phyloP scores from a whole-genome alignment of 495 filamentous ascomycete genomes.

The Hypoxylon cercidicola region DNA sequence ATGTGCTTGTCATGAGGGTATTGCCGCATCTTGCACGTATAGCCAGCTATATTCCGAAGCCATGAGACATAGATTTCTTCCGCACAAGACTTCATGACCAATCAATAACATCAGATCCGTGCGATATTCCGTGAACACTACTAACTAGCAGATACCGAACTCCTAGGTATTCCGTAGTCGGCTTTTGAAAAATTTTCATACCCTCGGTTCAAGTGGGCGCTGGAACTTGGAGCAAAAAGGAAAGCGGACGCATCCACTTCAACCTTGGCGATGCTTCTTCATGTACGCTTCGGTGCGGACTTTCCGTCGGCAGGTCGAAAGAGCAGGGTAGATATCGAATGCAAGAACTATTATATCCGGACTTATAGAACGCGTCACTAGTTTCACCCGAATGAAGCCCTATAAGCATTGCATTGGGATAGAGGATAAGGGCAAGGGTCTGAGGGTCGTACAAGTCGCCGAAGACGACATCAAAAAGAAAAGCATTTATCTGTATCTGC shows the following conservation, averaged over 20 bases:
- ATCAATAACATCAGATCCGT: not conserved
- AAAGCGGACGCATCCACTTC: constrained; percentile 8
- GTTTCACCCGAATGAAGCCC: not conserved
- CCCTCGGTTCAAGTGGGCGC: constrained; percentile 24
- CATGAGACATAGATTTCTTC: not conserved
- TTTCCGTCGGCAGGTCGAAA: constrained; percentile 6
- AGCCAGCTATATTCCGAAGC: not conserved
- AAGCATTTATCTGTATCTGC: constrained; percentile 17
- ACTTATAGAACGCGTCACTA: not conserved
- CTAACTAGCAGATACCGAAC: not conserved
- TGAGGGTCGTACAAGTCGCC: constrained; percentile 28
- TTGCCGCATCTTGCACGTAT: not conserved
- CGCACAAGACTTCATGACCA: not conserved
- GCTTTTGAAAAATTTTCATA: constrained; percentile 10
- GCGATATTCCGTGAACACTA: not conserved
- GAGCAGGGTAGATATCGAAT: constrained; percentile 5
- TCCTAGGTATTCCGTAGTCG: too few relatives aligned
- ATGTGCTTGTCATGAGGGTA: not conserved
- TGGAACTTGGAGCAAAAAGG: constrained; percentile 6
- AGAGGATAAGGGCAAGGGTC: too few relatives aligned
- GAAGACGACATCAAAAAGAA: constrained; percentile 14
- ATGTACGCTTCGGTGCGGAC: constrained; percentile 19
- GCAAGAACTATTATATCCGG: not conserved
- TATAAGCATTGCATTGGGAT: not conserved
- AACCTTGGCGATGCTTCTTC: constrained; percentile 4